Evolutionary conservation across 768 basidiomycete genomes (phyloP).

Genomic region (Trametes elegans): DNA sequence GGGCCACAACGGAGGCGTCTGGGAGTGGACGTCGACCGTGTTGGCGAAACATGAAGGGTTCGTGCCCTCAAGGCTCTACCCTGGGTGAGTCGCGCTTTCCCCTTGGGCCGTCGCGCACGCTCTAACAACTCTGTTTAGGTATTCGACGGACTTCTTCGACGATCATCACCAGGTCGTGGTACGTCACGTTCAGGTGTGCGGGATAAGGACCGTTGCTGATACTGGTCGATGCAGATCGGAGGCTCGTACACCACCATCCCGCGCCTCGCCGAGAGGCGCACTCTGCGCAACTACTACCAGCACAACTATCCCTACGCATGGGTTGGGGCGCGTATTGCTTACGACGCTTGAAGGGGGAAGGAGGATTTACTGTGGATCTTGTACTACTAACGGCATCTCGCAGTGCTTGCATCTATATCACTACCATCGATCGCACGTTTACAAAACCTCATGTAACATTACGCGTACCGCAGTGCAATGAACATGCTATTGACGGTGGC

Average conservation of each 20-base stretch:
- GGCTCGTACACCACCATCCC: conserved; percentile 89
- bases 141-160: conserved; percentile 91
- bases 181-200: conserved; percentile 35
- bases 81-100: conserved; percentile 57
- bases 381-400: not conserved
- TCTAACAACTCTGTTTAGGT: conserved; percentile 39
- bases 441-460: not conserved
- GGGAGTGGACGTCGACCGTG: conserved; percentile 94
- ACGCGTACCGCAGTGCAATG: not conserved
- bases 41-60: conserved; percentile 76
- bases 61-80: conserved; percentile 73
- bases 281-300: conserved; percentile 90
- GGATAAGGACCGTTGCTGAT: conserved; percentile 11
- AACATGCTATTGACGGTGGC: not conserved
- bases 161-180: conserved; percentile 83
- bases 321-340: conserved; percentile 71
- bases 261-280: conserved; percentile 69
- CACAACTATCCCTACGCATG: conserved; percentile 89
- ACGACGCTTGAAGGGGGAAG: conserved; percentile 35
- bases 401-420: too few relatives aligned
- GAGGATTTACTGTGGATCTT: not conserved
- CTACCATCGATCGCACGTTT: too few relatives aligned
- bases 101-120: not conserved
- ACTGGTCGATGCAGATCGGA: conserved; percentile 58
- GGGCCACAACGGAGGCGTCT: conserved; percentile 92